These are phyloP conservation scores for Volvox reticuliferus DNA, from an alignment of 139 green algal genomes.

Conservation along the genomic window DNA sequence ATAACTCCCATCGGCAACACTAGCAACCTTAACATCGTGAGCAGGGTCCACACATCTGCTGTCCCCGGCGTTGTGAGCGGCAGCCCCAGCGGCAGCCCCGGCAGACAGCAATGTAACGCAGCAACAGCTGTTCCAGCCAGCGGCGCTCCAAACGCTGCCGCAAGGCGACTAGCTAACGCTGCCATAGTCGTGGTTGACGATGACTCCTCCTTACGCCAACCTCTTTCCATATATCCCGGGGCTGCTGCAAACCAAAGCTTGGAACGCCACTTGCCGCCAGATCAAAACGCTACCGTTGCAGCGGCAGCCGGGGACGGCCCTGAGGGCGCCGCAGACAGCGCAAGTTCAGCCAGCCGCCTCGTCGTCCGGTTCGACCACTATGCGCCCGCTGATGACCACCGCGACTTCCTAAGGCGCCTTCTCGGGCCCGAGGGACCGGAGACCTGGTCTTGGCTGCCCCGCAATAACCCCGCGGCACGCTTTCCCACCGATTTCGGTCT, in stretches of 20 bases:
- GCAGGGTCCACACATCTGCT: too few relatives aligned
- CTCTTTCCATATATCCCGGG: background rate
- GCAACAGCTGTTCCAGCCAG: background rate
- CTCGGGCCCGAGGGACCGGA: slow-evolving; percentile 41
- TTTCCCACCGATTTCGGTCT: slow-evolving; percentile 91
- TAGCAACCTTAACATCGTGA: too few relatives aligned
- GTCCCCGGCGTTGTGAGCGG: too few relatives aligned
- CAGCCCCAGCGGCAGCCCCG: too few relatives aligned
- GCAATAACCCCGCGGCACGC: slow-evolving; percentile 71
- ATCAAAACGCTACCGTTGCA: background rate
- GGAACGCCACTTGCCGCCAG: background rate
- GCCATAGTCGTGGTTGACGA: background rate
- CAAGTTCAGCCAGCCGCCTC: slow-evolving; percentile 3
- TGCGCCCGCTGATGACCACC: slow-evolving; percentile 54
- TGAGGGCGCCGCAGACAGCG: background rate
- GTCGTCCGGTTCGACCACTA: slow-evolving; percentile 85
- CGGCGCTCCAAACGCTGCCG: background rate
- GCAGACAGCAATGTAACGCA: background rate
- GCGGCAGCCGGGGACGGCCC: too few relatives aligned
- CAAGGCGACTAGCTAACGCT: background rate
- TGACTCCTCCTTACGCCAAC: background rate
- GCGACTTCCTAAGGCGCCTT: slow-evolving; percentile 34
- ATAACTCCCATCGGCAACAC: too few relatives aligned
- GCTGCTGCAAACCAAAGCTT: background rate
- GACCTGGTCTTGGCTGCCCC: slow-evolving; percentile 76